These are phyloP conservation scores for Xylaria sp. DNA, from an alignment of 2,329 filamentous ascomycete species.

Conservation along the genomic window DNA sequence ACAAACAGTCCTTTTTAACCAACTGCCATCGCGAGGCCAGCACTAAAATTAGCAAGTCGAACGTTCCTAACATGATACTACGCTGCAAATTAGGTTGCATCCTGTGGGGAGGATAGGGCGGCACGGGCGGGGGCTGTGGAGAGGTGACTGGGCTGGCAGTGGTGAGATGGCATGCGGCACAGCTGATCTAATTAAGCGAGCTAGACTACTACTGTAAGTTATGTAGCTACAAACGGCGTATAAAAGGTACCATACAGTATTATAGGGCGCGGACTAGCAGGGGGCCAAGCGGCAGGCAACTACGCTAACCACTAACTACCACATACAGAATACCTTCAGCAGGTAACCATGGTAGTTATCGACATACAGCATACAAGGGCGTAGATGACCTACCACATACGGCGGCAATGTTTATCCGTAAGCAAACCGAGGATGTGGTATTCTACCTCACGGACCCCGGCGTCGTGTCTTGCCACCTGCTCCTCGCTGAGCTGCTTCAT, in stretches of 20 bases:
- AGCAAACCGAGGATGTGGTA: constrained; percentile 27
- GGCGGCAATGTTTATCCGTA: constrained; percentile 24
- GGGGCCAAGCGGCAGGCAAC: neutral
- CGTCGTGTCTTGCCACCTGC: constrained; percentile 30
- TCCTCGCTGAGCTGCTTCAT: constrained; percentile 35
- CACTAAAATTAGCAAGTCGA: constrained; percentile 2
- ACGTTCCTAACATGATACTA: neutral
- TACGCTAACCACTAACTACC: neutral
- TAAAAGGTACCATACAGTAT: neutral
- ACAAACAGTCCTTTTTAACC: neutral
- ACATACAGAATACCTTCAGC: neutral
- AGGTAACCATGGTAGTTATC: too few relatives aligned
- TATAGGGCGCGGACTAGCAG: neutral
- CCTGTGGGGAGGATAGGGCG: neutral
- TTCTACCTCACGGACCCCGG: constrained; percentile 37
- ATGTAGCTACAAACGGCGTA: neutral
- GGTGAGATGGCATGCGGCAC: neutral
- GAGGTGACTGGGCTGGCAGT: neutral
- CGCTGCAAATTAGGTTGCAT: neutral
- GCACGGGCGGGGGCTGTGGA: neutral
- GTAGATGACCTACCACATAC: constrained; percentile 41
- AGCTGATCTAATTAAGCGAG: neutral
- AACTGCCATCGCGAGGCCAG: neutral
- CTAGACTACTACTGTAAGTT: too few relatives aligned
- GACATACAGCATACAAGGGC: too few relatives aligned